Conservation (phyloP, 2,329 filamentous ascomycete genomes). For the Zymoseptoria crescenta region DNA sequence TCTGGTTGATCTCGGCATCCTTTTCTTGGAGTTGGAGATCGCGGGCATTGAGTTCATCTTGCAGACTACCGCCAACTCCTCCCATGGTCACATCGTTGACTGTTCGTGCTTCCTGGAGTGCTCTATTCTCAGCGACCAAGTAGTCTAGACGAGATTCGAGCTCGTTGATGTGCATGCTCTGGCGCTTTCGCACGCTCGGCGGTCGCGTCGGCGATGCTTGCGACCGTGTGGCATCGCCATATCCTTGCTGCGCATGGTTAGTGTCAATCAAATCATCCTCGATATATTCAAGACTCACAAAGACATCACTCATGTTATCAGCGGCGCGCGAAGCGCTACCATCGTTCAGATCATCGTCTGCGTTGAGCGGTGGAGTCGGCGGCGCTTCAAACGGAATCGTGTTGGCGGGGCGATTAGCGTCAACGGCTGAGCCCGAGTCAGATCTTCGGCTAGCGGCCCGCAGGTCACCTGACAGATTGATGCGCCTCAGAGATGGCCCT, state of each 20-base stretch:
- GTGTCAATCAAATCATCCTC: conserved; percentile 5
- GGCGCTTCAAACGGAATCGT: conserved; percentile 34
- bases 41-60: conserved; percentile 53
- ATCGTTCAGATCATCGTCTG: conserved; percentile 67
- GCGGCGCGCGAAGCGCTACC: conserved; percentile 76
- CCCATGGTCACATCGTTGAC: conserved; percentile 33
- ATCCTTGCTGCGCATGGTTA: conserved; percentile 64
- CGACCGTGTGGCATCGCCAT: conserved; percentile 81
- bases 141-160: conserved; percentile 80
- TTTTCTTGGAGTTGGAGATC: conserved; percentile 68
- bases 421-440: conserved; percentile 36
- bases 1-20: conserved; percentile 74
- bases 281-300: conserved; percentile 63
- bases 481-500: conserved; percentile 59
- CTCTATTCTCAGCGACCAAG: conserved; percentile 74
- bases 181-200: conserved; percentile 90
- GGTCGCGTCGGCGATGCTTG: conserved; percentile 86
- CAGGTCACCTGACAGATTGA: conserved; percentile 67
- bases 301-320: conserved; percentile 80
- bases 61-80: conserved; percentile 43
- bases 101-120: conserved; percentile 57
- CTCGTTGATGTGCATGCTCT: conserved; percentile 92
- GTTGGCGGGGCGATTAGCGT: conserved; percentile 30
- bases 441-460: conserved; percentile 54
- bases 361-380: conserved; percentile 47